Conservation (phyloP, 306 rosid genomes). For the Adenanthera pavonina region DNA sequence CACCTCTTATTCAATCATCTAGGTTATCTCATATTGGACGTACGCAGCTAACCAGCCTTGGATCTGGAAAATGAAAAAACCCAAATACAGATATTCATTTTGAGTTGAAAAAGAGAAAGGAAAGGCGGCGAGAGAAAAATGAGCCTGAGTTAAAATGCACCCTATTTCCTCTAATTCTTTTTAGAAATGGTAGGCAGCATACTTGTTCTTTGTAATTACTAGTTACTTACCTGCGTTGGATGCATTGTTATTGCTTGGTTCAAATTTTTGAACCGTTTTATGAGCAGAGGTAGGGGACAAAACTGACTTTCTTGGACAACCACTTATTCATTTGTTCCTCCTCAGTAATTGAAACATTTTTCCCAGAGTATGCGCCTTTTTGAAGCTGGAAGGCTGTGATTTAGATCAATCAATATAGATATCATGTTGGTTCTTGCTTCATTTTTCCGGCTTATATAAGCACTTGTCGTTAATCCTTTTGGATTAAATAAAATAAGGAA, state of each 20-base stretch:
- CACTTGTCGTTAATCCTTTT: not conserved
- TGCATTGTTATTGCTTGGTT: slow-evolving; percentile 17
- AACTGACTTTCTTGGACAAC: not conserved
- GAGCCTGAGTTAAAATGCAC: slow-evolving; percentile 40
- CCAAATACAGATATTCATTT: not conserved
- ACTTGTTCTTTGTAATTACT: slow-evolving; percentile 26
- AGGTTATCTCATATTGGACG: slow-evolving; percentile 85
- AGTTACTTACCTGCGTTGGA: not conserved
- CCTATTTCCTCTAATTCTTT: slow-evolving; percentile 52
- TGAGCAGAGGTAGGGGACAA: not conserved
- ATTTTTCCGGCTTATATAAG: not conserved
- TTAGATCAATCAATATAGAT: not conserved
- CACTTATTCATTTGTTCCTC: slow-evolving; percentile 6
- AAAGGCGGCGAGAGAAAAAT: not conserved
- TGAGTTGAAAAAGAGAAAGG: not conserved
- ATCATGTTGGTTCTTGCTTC: not conserved
- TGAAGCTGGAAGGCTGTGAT: not conserved
- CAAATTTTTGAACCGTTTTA: slow-evolving; percentile 1
- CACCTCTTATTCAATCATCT: slow-evolving; percentile 74
- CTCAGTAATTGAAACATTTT: not conserved
- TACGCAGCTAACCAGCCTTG: slow-evolving; percentile 56
- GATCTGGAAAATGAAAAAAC: slow-evolving; percentile 46
- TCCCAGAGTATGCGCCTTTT: not conserved
- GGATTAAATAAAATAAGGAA: not conserved
- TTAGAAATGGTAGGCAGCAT: slow-evolving; percentile 10